Conservation (phyloP, 176 grass and related monocot genomes). For the Aechmea fasciata region DNA sequence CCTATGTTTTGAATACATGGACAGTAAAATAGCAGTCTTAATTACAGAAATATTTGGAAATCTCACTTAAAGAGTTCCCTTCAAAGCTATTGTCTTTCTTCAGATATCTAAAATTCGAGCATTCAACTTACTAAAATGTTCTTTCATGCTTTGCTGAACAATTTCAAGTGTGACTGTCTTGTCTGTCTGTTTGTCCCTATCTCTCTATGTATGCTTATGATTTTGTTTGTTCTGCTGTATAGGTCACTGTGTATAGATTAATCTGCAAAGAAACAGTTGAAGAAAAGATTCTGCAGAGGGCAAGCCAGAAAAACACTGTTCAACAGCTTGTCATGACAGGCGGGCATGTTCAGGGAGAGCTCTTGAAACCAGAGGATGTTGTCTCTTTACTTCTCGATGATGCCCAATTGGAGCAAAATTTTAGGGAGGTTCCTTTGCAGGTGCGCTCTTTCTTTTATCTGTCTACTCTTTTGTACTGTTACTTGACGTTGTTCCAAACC, state of each 20-base stretch:
- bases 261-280: conserved; percentile 99
- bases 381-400: conserved; percentile 94
- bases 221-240: conserved; percentile 10
- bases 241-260: conserved; percentile 98
- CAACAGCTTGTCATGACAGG: conserved; percentile 99
- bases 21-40: too few species aligned
- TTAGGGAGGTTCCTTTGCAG: conserved; percentile 93
- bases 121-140: too few species aligned
- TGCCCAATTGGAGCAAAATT: conserved; percentile 78
- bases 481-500: not conserved
- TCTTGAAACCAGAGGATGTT: conserved; percentile 95
- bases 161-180: too few species aligned
- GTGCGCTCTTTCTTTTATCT: conserved; percentile 16
- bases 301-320: conserved; percentile 95
- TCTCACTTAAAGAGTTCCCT: too few species aligned
- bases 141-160: too few species aligned
- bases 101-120: too few species aligned
- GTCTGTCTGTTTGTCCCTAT: too few species aligned
- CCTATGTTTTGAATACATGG: too few species aligned
- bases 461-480: conserved; percentile 11
- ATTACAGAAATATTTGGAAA: too few species aligned
- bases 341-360: conserved; percentile 85
- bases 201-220: not conserved
- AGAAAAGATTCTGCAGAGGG: conserved; percentile 96
- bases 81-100: too few species aligned